A percentile compares a stretch with the other conserved stretches of the same genome.
These are phyloP conservation scores for Trichocladium antarcticum DNA, from an alignment of 495 filamentous ascomycete genomes.

Conservation along the genomic window DNA sequence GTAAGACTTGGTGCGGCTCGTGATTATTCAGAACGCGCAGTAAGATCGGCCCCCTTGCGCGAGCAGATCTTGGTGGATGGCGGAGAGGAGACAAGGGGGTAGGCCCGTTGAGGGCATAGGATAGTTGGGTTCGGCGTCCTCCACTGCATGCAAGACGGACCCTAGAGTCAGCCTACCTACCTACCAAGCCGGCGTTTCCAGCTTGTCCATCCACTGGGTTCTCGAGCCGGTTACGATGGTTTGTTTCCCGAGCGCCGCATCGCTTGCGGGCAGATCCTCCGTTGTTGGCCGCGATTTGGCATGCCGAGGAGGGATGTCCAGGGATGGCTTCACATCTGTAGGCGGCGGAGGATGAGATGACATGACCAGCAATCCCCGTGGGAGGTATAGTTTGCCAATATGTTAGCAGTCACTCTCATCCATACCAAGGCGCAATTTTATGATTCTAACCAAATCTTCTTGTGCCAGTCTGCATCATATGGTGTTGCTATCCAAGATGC, in stretches of 20 bases:
- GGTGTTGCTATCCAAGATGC: neutral
- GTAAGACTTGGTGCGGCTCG: constrained; percentile 38
- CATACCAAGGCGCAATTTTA: neutral
- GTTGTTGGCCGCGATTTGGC: neutral
- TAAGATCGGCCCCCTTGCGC: neutral
- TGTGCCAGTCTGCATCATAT: neutral
- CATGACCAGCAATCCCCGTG: neutral
- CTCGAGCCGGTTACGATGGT: too few species aligned
- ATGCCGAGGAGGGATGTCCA: neutral
- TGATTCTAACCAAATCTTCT: neutral
- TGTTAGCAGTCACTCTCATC: neutral
- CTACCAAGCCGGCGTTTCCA: too few species aligned
- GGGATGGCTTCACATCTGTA: neutral
- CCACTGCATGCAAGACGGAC: too few species aligned
- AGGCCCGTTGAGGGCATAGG: neutral
- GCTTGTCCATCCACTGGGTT: too few species aligned
- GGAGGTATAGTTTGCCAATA: neutral
- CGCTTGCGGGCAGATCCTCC: too few species aligned
- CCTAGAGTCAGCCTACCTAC: too few species aligned
- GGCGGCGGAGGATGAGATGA: neutral
- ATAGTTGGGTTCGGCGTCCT: neutral
- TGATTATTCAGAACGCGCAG: neutral
- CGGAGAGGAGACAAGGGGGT: neutral
- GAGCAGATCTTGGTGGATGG: neutral
- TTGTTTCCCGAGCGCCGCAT: too few species aligned